Evolutionary conservation across 2,329 filamentous ascomycete genomes (phyloP).

Genomic region (Fusarium hainanense): DNA sequence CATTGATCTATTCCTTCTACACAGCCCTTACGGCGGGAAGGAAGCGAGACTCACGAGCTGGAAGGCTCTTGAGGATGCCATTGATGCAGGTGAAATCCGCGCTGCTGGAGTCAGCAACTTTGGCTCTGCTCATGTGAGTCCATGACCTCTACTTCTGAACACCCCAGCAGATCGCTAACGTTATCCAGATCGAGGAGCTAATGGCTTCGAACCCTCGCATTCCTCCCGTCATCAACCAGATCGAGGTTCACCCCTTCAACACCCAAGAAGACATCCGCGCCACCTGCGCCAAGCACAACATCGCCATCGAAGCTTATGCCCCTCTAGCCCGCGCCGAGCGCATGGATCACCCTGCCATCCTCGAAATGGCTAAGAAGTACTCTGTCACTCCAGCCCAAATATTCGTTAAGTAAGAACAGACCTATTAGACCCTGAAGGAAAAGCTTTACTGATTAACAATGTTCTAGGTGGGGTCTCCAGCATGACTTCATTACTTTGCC

Average conservation of each 20-base stretch:
- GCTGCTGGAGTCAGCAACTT: conserved; percentile 83
- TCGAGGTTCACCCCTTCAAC: conserved; percentile 87
- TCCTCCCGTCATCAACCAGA: conserved; percentile 79
- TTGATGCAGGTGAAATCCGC: conserved; percentile 75
- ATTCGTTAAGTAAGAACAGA: conserved; percentile 63
- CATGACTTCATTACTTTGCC: conserved; percentile 78
- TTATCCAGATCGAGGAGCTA: conserved; percentile 71
- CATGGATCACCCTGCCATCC: conserved; percentile 74
- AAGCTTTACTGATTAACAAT: not conserved
- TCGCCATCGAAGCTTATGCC: conserved; percentile 82
- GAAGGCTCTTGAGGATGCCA: conserved; percentile 80
- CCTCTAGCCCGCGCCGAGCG: conserved; percentile 78
- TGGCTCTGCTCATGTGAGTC: conserved; percentile 75
- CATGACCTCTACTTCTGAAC: accelerated
- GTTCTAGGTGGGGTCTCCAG: conserved; percentile 76
- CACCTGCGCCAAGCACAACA: conserved; percentile 73
- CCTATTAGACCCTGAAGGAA: accelerated
- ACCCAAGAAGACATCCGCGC: conserved; percentile 74
- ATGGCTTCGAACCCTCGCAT: conserved; percentile 71
- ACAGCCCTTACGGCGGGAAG: conserved; percentile 81
- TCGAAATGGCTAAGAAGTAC: conserved; percentile 73
- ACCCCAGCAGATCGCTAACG: not conserved
- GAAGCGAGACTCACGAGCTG: conserved; percentile 76
- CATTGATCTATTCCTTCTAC: conserved; percentile 82
- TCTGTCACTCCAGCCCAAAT: conserved; percentile 77